Evolutionary conservation across 768 basidiomycete species (phyloP).

Genomic region (Lyophyllum shimeji): DNA sequence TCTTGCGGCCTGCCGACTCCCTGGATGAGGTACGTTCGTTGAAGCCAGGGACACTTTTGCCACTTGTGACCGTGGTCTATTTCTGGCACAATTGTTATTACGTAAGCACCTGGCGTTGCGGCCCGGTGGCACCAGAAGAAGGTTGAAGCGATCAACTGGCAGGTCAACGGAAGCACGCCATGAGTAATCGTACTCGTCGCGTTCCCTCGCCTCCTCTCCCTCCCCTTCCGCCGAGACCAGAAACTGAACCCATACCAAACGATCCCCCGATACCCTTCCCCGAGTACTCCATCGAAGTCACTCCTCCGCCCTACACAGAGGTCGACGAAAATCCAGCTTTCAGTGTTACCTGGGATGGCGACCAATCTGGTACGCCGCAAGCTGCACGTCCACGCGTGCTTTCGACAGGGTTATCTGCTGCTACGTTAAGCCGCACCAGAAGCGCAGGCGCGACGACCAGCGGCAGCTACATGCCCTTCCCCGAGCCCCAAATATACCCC

Average conservation of each 20-base stretch:
- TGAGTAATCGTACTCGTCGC: neutral
- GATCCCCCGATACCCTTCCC: slow-evolving; percentile 21
- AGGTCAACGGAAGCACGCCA: neutral
- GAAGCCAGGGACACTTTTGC: too few relatives aligned
- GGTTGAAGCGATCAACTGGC: neutral
- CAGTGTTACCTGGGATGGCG: slow-evolving; percentile 35
- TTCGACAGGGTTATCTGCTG: slow-evolving; percentile 29
- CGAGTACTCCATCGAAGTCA: slow-evolving; percentile 29
- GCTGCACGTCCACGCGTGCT: slow-evolving; percentile 29
- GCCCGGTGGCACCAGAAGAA: neutral
- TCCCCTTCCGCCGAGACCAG: slow-evolving; percentile 7
- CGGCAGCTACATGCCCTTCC: slow-evolving; percentile 37
- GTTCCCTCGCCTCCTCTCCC: slow-evolving; percentile 5
- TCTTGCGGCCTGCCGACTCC: too few relatives aligned
- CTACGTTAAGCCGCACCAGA: slow-evolving; percentile 34
- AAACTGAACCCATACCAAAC: neutral
- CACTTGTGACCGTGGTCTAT: too few relatives aligned
- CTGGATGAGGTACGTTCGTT: too few relatives aligned
- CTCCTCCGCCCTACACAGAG: slow-evolving; percentile 19
- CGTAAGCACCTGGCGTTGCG: too few relatives aligned
- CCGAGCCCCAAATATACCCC: slow-evolving; percentile 53
- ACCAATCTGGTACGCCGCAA: slow-evolving; percentile 22
- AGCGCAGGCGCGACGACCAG: slow-evolving; percentile 29
- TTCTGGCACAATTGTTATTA: too few relatives aligned
- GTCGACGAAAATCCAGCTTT: slow-evolving; percentile 19